phyloP scores from a whole-genome alignment of 305 asterid species.

The Fraxinus paxiana region DNA sequence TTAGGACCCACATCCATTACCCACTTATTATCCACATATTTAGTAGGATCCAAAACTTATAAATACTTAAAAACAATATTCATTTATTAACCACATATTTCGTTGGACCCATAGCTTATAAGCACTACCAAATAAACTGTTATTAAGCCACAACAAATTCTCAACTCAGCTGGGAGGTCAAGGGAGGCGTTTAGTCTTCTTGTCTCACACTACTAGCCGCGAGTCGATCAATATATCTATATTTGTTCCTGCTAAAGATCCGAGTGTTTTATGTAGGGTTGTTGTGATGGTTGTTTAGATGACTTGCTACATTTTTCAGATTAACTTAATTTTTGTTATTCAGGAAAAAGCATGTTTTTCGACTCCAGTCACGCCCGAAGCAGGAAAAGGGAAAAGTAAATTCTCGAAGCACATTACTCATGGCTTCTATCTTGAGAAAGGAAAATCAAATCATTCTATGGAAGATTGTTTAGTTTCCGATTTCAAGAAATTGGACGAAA shows the following conservation, averaged over 20 bases:
- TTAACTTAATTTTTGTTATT: background rate
- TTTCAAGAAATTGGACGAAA: constrained; percentile 41
- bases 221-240: background rate
- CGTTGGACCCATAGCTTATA: background rate
- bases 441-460: constrained; percentile 71
- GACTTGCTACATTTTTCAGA: background rate
- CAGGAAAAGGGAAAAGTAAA: constrained; percentile 51
- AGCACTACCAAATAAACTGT: background rate
- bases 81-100: too few species aligned
- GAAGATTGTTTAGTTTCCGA: constrained; percentile 80
- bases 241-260: background rate
- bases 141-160: background rate
- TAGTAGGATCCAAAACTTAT: background rate
- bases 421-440: constrained; percentile 64
- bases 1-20: background rate
- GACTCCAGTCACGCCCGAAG: constrained; percentile 53
- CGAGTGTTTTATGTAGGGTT: background rate
- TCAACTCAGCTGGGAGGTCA: background rate
- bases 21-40: background rate
- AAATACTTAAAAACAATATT: background rate
- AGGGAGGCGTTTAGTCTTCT: background rate
- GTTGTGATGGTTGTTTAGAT: background rate
- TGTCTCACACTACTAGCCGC: background rate
- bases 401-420: constrained; percentile 46
- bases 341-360: constrained; percentile 83